Base-by-base conservation (phyloP, 208 protist species). In the Ichthyophonus hoferi region DNA sequence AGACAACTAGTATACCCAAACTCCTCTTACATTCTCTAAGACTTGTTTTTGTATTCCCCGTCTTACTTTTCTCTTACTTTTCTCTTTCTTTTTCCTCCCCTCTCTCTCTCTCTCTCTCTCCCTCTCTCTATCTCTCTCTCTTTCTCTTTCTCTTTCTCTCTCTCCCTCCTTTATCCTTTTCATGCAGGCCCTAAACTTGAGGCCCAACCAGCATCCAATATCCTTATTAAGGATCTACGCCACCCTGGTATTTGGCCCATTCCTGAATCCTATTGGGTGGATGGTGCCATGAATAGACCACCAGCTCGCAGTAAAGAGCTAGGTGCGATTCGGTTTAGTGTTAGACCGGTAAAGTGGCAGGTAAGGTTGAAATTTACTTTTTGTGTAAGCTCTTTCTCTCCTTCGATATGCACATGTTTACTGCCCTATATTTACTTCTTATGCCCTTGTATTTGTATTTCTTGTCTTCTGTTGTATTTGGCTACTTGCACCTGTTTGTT, bases 201-300 rank as follows among this genome's bases (percentile, higher is more conserved):
- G 50, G 50, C 14, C 14, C 50, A 67, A 24, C 14, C 50, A n/a
- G 50, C 50, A 67, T 7, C 50, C 50, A 67, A 67, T 24, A 67
- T 67, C 50, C 7, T 67, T 7, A 7, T 67, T 24, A 67, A 67
- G 50, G 50, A 67, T 7, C 50, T n/a, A 24, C 7, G 50, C 14
- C 50, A 67, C 50, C 50, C 78, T 39, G 78, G 78, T 24, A 82
- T 38, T 24, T 82, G 78, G 78, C 78, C 78, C 35, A 82, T 82
- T 37, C 78, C 78, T 40, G 78, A 82, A n/a, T 12, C 33, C 33
- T 82, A 82, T n/a, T 82, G 78, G 78, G 35, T 82, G 14, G 78
- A 82, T 0, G n/a, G n/a, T 12, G 35, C 50, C 7, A 7, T 67
- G 14, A 24, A 67, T 24, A 67, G 50, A 24, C 50, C 50, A 7